A percentile compares a stretch with the other conserved stretches of the same genome.
Conservation (phyloP, 768 basidiomycete species). For the Termitomyces sp. region DNA sequence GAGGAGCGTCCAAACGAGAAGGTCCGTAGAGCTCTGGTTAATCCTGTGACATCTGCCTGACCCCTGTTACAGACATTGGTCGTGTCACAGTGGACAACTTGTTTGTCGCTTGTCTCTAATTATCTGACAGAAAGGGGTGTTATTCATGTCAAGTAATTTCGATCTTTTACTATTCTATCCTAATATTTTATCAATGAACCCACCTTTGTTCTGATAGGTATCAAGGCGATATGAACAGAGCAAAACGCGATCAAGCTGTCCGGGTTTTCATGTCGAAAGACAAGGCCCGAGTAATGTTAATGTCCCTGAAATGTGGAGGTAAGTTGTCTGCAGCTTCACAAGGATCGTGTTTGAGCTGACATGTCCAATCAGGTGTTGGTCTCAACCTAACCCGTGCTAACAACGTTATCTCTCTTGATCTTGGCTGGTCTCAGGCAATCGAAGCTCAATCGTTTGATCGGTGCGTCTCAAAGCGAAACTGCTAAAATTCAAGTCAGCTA, state of each 20-base stretch:
- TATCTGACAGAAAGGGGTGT: constrained; percentile 54
- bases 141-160: constrained; percentile 48
- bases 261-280: constrained; percentile 58
- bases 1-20: constrained; percentile 56
- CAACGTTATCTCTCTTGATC: constrained; percentile 60
- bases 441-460: constrained; percentile 62
- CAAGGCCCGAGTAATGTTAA: constrained; percentile 56
- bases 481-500: constrained; percentile 10
- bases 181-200: background rate
- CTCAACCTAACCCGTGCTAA: constrained; percentile 62
- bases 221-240: constrained; percentile 56
- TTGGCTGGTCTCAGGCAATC: constrained; percentile 62
- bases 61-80: constrained; percentile 45
- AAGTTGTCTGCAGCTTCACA: constrained; percentile 1
- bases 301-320: constrained; percentile 66
- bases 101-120: constrained; percentile 58
- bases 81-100: constrained; percentile 70
- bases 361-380: constrained; percentile 33
- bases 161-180: background rate
- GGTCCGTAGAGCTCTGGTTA: constrained; percentile 27
- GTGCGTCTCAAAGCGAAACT: constrained; percentile 1
- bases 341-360: background rate
- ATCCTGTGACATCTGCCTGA: background rate
- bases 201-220: constrained; percentile 33
- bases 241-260: constrained; percentile 51